phyloP scores from a whole-genome alignment of 1,284 basidiomycete species.

The Heterobasidion occidentale region DNA sequence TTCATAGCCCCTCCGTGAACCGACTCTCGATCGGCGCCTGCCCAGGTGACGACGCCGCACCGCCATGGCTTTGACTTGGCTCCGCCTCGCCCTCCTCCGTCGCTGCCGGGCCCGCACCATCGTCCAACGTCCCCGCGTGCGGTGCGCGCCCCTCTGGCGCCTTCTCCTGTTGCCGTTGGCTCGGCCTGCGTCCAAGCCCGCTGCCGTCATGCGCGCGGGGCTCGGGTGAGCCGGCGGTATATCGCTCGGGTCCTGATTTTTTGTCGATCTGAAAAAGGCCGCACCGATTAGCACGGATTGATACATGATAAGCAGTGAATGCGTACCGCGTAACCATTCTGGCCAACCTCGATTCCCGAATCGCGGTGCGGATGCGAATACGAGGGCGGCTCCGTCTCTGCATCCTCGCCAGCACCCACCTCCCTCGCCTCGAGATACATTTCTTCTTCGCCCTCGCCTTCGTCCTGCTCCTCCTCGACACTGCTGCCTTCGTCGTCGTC shows the following conservation, averaged over 20 bases:
- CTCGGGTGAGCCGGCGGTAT: slow-evolving; percentile 14
- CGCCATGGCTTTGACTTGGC: background rate
- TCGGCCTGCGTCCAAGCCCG: slow-evolving; percentile 33
- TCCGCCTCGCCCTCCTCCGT: slow-evolving; percentile 10
- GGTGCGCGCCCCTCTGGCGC: slow-evolving; percentile 49
- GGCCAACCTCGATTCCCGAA: slow-evolving; percentile 41
- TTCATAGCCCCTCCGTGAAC: slow-evolving; percentile 1
- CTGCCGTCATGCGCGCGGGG: slow-evolving; percentile 12
- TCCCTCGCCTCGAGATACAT: slow-evolving; percentile 28
- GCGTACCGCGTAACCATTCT: slow-evolving; percentile 71
- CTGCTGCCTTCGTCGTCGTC: slow-evolving; percentile 64
- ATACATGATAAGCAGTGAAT: background rate
- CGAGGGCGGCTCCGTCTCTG: slow-evolving; percentile 39
- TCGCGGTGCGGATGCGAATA: slow-evolving; percentile 23
- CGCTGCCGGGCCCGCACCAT: slow-evolving; percentile 12
- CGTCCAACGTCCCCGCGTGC: slow-evolving; percentile 18
- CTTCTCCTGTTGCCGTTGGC: slow-evolving; percentile 63
- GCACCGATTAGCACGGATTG: background rate
- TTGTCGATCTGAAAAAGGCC: slow-evolving; percentile 28
- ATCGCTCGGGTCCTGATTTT: slow-evolving; percentile 18
- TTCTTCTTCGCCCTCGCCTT: slow-evolving; percentile 40
- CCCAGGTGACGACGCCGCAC: background rate
- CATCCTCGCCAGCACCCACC: slow-evolving; percentile 17
- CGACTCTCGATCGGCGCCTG: slow-evolving; percentile 6
- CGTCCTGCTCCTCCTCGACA: slow-evolving; percentile 70